These are phyloP conservation scores for Borovskyia barvae DNA, from an alignment of 208 protist genomes.

Conservation along the genomic window DNA sequence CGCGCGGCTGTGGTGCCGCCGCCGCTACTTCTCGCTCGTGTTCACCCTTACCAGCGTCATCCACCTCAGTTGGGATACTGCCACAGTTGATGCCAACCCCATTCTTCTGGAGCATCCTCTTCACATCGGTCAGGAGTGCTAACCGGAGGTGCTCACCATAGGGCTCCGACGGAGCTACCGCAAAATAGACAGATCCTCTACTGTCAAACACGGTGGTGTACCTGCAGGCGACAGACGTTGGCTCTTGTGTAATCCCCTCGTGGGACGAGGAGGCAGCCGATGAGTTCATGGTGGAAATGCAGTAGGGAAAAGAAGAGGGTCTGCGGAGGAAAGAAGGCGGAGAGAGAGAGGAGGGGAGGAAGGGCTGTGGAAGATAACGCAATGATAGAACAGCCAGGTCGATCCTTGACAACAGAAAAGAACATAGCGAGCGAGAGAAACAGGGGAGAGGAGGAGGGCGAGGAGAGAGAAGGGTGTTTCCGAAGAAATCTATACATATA, in stretches of 20 bases:
- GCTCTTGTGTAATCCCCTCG: no score
- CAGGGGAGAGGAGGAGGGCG: no score
- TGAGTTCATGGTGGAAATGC: neutral
- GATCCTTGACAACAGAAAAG: no score
- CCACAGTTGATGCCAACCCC: no score
- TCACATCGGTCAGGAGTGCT: slow-evolving; percentile 11
- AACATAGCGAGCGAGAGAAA: slow-evolving; percentile 4
- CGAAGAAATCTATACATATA: no score
- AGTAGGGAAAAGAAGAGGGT: neutral
- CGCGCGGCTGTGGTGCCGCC: neutral
- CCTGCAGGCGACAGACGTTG: slow-evolving; percentile 6
- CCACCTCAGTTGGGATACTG: no score
- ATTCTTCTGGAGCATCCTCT: neutral
- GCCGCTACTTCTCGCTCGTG: no score
- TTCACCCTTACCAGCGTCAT: no score
- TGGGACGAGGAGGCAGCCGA: no score
- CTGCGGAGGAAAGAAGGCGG: neutral
- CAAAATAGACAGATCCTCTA: slow-evolving; percentile 14
- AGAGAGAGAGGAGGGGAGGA: neutral
- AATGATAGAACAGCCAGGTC: no score
- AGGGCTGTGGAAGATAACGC: neutral
- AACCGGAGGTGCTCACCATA: neutral
- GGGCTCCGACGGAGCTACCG: slow-evolving; percentile 8
- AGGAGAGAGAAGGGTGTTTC: no score
- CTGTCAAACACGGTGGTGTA: slow-evolving; percentile 19